A percentile compares a stretch with the other conserved stretches of the same genome.
Evolutionary conservation across 306 rosid species (phyloP).

Genomic region (Ormosia semicastrata): DNA sequence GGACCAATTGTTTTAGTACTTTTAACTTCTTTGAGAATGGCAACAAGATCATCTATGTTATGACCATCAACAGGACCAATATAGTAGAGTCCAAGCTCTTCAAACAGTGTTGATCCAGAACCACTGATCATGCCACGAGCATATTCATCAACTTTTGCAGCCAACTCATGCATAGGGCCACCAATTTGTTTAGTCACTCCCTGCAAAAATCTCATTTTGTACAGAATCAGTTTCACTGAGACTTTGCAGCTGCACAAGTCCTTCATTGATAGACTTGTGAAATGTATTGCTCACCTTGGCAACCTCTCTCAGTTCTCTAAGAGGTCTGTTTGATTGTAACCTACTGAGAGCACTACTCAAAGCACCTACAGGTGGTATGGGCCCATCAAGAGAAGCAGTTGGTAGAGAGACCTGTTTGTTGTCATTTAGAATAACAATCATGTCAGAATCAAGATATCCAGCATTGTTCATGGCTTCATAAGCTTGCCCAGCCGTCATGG

Average conservation of each 20-base stretch:
- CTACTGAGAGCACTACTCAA: conserved; percentile 96
- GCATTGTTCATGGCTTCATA: conserved; percentile 99
- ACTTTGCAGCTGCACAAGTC: neutral
- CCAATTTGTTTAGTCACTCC: conserved; percentile 86
- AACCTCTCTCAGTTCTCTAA: conserved; percentile 94
- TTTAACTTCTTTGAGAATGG: conserved; percentile 89
- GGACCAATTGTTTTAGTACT: conserved; percentile 88
- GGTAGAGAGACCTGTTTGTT: conserved; percentile 95
- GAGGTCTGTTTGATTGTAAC: conserved; percentile 88
- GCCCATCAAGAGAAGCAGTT: conserved; percentile 93
- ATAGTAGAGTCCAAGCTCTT: conserved; percentile 94
- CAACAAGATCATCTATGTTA: conserved; percentile 82
- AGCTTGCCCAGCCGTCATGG: conserved; percentile 99
- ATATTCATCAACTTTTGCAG: conserved; percentile 95
- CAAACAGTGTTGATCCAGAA: conserved; percentile 79
- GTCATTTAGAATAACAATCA: conserved; percentile 97
- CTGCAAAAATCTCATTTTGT: conserved; percentile 42
- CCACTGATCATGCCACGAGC: conserved; percentile 94
- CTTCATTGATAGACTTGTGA: neutral
- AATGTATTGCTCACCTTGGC: conserved; percentile 70
- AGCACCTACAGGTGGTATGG: conserved; percentile 90
- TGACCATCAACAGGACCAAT: conserved; percentile 99
- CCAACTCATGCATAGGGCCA: conserved; percentile 81
- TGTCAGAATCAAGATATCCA: conserved; percentile 93
- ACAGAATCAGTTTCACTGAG: conserved; percentile 18